Evolutionary conservation across 257 asterid species (phyloP), one percentile per base, ranked within the genome.

Genomic region (Solanum ossicruentum): DNA sequence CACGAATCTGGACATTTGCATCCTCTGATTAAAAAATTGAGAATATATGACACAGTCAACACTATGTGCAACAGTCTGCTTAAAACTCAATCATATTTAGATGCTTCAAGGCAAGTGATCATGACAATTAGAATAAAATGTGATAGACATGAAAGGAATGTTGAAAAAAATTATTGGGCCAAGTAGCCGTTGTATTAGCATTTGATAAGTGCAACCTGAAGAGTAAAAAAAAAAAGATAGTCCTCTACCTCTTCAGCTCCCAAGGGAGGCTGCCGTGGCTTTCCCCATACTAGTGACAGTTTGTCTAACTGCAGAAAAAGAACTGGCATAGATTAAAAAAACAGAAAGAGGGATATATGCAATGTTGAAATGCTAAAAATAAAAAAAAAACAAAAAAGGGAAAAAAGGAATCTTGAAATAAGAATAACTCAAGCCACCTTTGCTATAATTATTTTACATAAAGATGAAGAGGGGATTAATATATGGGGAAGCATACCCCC

Each of bases 201-300:
- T 75, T 49, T 75, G 23, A 51, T 20, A 75, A 23, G 82, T 75
- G 82, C 81, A 47, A 69, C 18, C 51, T 36, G 55, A 71, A 71
- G 20, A 71, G 3, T 39, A 71, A 32, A 32, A 32, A 32, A 28
- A 17, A 41, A 51, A 75, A 75, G 13, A 75, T 23, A 81, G 84
- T 21, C 39, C 1, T 43, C 81, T 92, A 95, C 99, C 97, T 95
- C 98, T 85, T 93, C 93, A 66, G 87, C 85, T 84, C 93, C 94
- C 86, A 96, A 67, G 45, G 97, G 97, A 69, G 97, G 90, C 89
- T 96, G 99, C 7, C 98, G 98, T 87, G 99, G 99, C 85, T 95
- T 96, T 85, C 99, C 99, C 99, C 98, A 96, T 80, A 92, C 96
- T 65, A 94, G 92, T 39, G 98, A 91, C 87, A 93, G 66, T 88